Percentiles rank a stretch among this genome's conserved stretches.
These are phyloP conservation scores for Geranium rotundifolium DNA, from an alignment of 345 rosid genomes.

Conservation along the genomic window DNA sequence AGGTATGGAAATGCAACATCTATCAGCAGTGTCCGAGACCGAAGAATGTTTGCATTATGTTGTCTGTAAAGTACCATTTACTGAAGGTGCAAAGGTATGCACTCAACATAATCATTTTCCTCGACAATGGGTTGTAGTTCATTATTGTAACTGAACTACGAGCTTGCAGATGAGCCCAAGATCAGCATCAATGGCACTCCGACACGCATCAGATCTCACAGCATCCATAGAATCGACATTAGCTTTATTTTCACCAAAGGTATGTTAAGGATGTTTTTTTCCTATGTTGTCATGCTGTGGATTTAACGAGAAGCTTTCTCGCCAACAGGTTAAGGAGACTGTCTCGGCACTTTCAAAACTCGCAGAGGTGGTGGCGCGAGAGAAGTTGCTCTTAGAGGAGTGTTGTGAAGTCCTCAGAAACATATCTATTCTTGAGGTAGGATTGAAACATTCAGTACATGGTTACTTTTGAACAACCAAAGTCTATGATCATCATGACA, in stretches of 20 bases:
- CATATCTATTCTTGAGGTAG: conserved; percentile 47
- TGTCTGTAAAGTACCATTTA: conserved; percentile 52
- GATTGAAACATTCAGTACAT: not conserved
- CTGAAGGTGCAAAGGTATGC: conserved; percentile 55
- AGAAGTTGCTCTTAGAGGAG: conserved; percentile 50
- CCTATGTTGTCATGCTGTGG: not conserved
- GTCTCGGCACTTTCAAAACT: conserved; percentile 37
- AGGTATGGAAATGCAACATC: conserved; percentile 49
- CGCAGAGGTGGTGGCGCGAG: conserved; percentile 47
- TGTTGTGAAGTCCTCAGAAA: conserved; percentile 42
- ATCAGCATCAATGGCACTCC: conserved; percentile 26
- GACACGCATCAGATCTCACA: conserved; percentile 40
- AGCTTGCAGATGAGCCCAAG: conserved; percentile 31
- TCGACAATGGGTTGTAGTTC: too few species aligned
- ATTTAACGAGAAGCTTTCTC: not conserved
- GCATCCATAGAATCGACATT: conserved; percentile 33
- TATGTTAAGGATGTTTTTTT: conserved; percentile 10
- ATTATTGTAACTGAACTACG: not conserved
- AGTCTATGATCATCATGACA: not conserved
- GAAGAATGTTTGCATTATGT: conserved; percentile 42
- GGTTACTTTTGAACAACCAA: not conserved
- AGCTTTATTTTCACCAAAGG: conserved; percentile 24
- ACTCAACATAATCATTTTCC: not conserved
- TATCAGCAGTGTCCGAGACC: conserved; percentile 36
- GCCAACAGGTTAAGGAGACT: conserved; percentile 30